Evolutionary conservation across 129 eudicot genomes (phyloP).

Genomic region (Dittrichia graveolens): DNA sequence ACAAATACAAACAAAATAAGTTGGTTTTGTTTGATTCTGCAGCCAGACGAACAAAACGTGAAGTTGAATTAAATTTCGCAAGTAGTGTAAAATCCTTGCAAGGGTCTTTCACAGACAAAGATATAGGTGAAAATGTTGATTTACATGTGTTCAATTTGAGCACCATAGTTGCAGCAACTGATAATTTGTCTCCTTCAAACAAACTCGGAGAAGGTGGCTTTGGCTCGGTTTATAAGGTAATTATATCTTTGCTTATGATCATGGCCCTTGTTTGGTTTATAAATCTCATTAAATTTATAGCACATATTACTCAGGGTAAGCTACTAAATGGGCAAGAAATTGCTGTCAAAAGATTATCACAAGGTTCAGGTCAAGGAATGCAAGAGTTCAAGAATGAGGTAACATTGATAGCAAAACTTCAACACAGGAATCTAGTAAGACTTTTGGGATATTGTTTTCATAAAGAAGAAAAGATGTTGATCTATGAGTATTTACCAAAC

Average conservation of each 20-base stretch:
- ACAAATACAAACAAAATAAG: neutral
- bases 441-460: constrained; percentile 53
- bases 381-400: constrained; percentile 61
- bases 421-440: constrained; percentile 56
- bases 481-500: constrained; percentile 59
- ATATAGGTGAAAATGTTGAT: constrained; percentile 35
- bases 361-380: constrained; percentile 51
- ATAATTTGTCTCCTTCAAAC: constrained; percentile 32
- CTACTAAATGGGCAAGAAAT: constrained; percentile 46
- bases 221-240: constrained; percentile 61
- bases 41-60: constrained; percentile 22
- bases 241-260: neutral
- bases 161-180: constrained; percentile 44
- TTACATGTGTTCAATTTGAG: constrained; percentile 34
- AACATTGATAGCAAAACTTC: constrained; percentile 53
- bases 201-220: constrained; percentile 69
- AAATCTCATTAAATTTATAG: neutral
- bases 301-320: constrained; percentile 35
- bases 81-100: constrained; percentile 22
- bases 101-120: constrained; percentile 21
- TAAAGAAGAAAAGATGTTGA: constrained; percentile 48
- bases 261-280: neutral
- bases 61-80: neutral
- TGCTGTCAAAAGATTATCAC: constrained; percentile 55
- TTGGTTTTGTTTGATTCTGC: neutral